Percentiles rank a stretch among this genome's conserved stretches.
These are phyloP conservation scores for Stemphylium vesicarium DNA, from an alignment of 2,329 filamentous ascomycete genomes.

Conservation along the genomic window DNA sequence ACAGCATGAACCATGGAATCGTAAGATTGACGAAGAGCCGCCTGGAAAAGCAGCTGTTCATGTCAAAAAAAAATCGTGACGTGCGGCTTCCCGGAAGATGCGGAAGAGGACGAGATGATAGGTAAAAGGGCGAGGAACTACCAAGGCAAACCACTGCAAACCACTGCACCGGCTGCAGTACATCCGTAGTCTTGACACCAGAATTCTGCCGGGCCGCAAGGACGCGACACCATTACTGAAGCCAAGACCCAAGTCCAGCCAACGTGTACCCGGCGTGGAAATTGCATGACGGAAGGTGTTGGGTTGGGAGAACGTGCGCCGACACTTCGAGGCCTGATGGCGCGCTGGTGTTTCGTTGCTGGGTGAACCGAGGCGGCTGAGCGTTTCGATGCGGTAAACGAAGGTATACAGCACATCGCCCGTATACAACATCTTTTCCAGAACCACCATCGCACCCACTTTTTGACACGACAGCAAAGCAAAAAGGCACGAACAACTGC, in stretches of 20 bases:
- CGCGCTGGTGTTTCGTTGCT: conserved; percentile 12
- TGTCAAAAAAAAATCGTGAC: neutral
- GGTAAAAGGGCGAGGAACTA: neutral
- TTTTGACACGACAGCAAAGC: conserved; percentile 8
- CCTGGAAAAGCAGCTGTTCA: neutral
- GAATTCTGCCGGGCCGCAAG: neutral
- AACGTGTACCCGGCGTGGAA: neutral
- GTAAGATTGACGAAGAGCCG: neutral
- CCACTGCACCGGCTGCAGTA: neutral
- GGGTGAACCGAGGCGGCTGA: conserved; percentile 20
- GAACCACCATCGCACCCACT: neutral
- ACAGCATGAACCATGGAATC: neutral
- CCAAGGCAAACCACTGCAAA: conserved; percentile 7
- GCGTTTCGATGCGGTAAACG: neutral
- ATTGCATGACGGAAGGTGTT: conserved; percentile 5
- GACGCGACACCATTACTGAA: neutral
- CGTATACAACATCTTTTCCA: conserved; percentile 5
- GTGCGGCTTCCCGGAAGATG: conserved; percentile 2
- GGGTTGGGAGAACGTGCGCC: conserved; percentile 8
- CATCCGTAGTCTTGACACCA: neutral
- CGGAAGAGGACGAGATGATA: conserved; percentile 1
- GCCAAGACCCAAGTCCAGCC: neutral
- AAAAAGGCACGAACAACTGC: conserved; percentile 4
- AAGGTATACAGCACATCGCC: conserved; percentile 1
- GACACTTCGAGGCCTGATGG: conserved; percentile 3